A percentile compares a stretch with the other conserved stretches of the same genome.
These are phyloP conservation scores for Wickerhamomyces tratensis DNA, from an alignment of 805 yeast genomes.

Conservation along the genomic window DNA sequence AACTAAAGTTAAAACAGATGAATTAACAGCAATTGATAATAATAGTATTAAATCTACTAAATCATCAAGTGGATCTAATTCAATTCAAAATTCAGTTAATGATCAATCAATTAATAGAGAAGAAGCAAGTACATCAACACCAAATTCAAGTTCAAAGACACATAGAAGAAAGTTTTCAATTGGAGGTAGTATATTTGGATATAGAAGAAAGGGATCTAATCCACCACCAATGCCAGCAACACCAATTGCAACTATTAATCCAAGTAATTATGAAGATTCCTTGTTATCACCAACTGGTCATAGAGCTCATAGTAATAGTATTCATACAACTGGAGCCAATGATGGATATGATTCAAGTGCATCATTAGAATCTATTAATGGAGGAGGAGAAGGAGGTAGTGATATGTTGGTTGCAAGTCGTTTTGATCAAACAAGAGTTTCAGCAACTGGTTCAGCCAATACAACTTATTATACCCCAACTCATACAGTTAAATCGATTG, in stretches of 20 bases:
- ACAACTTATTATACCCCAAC: slow-evolving; percentile 3
- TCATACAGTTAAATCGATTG: slow-evolving; percentile 13
- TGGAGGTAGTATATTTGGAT: slow-evolving; percentile 44
- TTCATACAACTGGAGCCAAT: slow-evolving; percentile 16
- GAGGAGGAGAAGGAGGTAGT: slow-evolving; percentile 34
- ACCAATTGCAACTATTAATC: slow-evolving; percentile 35
- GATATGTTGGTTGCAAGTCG: slow-evolving; percentile 52
- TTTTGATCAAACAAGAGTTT: slow-evolving; percentile 35
- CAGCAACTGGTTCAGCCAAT: slow-evolving; percentile 4
- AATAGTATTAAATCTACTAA: slow-evolving; percentile 4
- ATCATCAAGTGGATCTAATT: slow-evolving; percentile 6
- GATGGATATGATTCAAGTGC: slow-evolving; percentile 31
- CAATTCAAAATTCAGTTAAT: background rate
- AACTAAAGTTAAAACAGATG: too few species aligned
- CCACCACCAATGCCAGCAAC: slow-evolving; percentile 40
- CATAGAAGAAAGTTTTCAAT: slow-evolving; percentile 58
- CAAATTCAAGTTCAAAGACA: slow-evolving; percentile 19
- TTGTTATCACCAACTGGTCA: slow-evolving; percentile 18
- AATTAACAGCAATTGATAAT: background rate
- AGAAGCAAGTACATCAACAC: slow-evolving; percentile 8
- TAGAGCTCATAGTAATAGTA: slow-evolving; percentile 14
- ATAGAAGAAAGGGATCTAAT: slow-evolving; percentile 31
- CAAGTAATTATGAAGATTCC: slow-evolving; percentile 14
- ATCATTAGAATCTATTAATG: slow-evolving; percentile 56
- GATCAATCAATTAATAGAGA: slow-evolving; percentile 10